phyloP scores from a whole-genome alignment of 2,329 filamentous ascomycete genomes.

The Colletotrichum tamarilloi region DNA sequence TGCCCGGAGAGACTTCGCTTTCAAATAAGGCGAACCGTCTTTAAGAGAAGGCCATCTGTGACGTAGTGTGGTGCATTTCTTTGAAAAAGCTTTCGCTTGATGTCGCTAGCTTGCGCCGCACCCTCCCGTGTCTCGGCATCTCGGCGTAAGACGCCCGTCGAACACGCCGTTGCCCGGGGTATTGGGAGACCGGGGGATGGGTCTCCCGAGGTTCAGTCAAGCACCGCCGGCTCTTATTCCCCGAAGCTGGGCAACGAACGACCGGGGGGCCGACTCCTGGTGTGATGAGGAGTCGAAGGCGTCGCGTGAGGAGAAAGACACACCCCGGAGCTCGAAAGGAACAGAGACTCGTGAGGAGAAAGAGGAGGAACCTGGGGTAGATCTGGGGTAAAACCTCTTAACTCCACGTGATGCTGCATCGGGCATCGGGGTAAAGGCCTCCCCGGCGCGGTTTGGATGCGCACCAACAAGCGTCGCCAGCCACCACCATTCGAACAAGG shows the following conservation, averaged over 20 bases:
- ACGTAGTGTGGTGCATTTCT: neutral
- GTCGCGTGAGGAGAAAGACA: too few species aligned
- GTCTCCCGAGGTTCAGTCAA: neutral
- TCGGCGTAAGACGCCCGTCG: neutral
- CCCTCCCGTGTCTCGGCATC: neutral
- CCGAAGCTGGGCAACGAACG: neutral
- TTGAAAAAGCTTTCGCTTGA: neutral
- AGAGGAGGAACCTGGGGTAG: neutral
- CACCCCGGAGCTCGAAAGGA: too few species aligned
- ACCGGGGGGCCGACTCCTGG: neutral
- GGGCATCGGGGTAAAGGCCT: neutral
- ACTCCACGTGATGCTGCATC: neutral
- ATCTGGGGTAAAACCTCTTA: neutral
- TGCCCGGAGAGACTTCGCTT: neutral
- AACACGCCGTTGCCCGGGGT: constrained; percentile 7
- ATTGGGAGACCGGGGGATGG: neutral
- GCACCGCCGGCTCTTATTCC: neutral
- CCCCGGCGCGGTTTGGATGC: neutral
- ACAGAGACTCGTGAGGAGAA: neutral
- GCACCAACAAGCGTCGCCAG: neutral
- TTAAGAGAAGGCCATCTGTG: neutral
- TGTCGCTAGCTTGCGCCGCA: neutral
- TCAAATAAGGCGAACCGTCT: neutral
- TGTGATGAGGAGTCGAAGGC: neutral
- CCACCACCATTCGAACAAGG: neutral